These are phyloP conservation scores for Sporothrix pallida DNA, from an alignment of 2,329 filamentous ascomycete species.

Conservation along the genomic window DNA sequence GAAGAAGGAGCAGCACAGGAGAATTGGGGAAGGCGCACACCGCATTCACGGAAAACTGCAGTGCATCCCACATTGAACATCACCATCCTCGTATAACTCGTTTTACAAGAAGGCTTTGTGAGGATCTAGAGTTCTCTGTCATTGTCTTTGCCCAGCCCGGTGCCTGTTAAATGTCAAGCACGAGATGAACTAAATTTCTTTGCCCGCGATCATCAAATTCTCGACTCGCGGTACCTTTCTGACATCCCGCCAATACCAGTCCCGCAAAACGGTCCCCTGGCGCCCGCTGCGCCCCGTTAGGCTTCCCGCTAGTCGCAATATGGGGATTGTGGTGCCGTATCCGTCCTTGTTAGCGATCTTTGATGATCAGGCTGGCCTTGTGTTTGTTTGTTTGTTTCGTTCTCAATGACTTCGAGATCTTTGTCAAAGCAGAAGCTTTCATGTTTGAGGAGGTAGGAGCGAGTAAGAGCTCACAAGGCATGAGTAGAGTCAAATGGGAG, in stretches of 20 bases:
- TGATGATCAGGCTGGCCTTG: constrained; percentile 20
- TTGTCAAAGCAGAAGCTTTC: too few relatives aligned
- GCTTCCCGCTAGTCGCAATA: constrained; percentile 26
- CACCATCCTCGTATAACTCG: neutral
- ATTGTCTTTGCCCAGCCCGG: neutral
- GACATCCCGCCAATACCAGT: neutral
- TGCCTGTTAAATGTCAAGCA: neutral
- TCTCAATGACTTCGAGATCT: neutral
- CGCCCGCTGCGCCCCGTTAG: constrained; percentile 32
- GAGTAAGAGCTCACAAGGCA: neutral
- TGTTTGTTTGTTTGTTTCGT: neutral
- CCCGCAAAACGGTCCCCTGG: neutral
- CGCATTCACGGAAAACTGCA: too few relatives aligned
- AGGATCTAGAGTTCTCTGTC: neutral
- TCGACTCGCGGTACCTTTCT: neutral
- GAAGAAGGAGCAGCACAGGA: constrained; percentile 17
- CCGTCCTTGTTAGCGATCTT: neutral
- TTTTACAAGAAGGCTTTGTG: too few relatives aligned
- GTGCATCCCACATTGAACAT: neutral
- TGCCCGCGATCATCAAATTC: neutral
- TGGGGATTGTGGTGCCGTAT: neutral
- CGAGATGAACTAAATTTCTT: neutral
- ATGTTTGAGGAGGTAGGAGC: neutral
- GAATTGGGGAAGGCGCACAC: neutral
- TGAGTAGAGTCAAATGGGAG: neutral